These are phyloP conservation scores for Chlorella sp. DNA, from an alignment of 139 green algal genomes.

Conservation along the genomic window DNA sequence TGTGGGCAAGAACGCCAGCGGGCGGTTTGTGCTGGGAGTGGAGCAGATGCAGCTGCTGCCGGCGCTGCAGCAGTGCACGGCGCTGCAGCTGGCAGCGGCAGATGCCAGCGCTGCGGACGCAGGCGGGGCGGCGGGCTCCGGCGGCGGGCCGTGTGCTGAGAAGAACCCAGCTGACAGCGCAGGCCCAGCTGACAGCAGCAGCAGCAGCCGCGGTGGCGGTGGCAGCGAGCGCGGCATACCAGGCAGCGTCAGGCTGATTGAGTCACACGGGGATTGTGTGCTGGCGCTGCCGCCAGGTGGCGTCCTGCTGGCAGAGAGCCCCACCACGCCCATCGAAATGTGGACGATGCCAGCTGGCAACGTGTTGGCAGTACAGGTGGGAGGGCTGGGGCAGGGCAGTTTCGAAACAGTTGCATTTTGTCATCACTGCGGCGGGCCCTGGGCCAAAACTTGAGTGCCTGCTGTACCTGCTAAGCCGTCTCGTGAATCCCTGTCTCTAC, in stretches of 20 bases:
- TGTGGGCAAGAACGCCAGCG: constrained; percentile 4
- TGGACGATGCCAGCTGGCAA: not conserved
- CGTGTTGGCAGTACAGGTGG: not conserved
- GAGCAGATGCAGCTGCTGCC: not conserved
- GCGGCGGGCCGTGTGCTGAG: not conserved
- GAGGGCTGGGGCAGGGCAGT: not conserved
- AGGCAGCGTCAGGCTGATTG: not conserved
- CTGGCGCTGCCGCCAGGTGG: not conserved
- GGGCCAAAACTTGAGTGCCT: too few relatives aligned
- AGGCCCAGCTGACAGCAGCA: not conserved
- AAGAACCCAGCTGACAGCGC: not conserved
- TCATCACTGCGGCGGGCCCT: too few relatives aligned
- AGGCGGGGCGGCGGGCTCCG: not conserved
- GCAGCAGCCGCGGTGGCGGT: not conserved
- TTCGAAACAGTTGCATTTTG: too few relatives aligned
- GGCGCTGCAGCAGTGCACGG: not conserved
- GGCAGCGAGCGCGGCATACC: not conserved
- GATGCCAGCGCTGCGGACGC: not conserved
- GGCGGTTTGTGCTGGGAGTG: not conserved
- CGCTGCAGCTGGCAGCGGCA: not conserved
- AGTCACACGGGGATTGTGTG: not conserved
- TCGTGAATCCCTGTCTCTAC: not conserved
- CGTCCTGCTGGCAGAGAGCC: not conserved
- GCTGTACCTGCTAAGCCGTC: too few relatives aligned
- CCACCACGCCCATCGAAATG: not conserved